Conservation (phyloP, 352 stramenopile species). For the Chrysophaeum taylorii region DNA sequence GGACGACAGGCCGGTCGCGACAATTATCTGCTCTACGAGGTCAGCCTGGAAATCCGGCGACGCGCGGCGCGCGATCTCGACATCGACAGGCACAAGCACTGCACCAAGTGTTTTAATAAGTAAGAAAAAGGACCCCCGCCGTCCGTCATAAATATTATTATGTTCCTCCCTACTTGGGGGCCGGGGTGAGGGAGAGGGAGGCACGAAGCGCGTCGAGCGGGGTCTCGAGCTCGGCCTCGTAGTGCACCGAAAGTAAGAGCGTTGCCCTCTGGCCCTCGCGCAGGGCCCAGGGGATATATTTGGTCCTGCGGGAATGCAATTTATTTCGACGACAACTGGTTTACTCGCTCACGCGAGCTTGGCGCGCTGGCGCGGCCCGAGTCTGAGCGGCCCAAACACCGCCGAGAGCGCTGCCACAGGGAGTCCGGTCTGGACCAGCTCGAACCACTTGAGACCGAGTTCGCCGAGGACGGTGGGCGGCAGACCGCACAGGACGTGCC, state of each 20-base stretch:
- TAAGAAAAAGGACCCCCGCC: no score
- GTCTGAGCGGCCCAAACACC: constrained; percentile 70
- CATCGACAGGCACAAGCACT: no score
- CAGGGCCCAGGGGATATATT: constrained; percentile 85
- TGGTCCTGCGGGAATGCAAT: constrained; percentile 56
- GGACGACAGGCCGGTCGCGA: no score
- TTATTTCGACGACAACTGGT: no score
- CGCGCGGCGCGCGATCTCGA: no score
- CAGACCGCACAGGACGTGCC: constrained; percentile 83
- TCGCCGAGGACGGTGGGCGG: constrained; percentile 87
- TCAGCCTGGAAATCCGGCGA: no score
- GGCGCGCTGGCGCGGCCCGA: constrained; percentile 3
- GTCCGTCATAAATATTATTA: no score
- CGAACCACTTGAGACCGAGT: constrained; percentile 90
- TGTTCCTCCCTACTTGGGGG: no score
- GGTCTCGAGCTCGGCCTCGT: constrained; percentile 85
- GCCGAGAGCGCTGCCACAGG: constrained; percentile 80
- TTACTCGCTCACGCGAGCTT: constrained; percentile 55
- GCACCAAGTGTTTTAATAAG: no score
- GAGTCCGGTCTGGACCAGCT: constrained; percentile 87
- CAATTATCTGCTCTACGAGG: no score
- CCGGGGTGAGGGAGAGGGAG: no score
- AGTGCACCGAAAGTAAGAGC: constrained; percentile 84
- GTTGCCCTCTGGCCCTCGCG: constrained; percentile 52
- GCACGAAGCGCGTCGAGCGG: constrained; percentile 67